Conservation (phyloP, 1,139 yeast species). For the Geotrichum phurueaensis region DNA sequence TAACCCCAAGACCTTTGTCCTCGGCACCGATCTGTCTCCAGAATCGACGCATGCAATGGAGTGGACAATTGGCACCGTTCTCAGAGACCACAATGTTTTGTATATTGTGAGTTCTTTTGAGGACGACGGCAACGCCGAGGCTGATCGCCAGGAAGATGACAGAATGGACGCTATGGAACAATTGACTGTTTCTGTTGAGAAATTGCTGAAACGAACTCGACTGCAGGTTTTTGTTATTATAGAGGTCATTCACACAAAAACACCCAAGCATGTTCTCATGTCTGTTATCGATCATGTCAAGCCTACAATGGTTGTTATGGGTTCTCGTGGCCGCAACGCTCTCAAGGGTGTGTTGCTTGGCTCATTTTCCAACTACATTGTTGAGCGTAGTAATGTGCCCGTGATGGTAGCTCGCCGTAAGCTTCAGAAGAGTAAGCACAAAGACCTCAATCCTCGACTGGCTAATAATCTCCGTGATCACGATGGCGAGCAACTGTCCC, state of each 20-base stretch:
- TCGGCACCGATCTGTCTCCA: slow-evolving; percentile 1
- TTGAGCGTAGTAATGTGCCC: slow-evolving; percentile 4
- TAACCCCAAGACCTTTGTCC: slow-evolving; percentile 1
- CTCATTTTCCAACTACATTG: slow-evolving; percentile 1
- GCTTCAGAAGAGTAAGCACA: slow-evolving; percentile 1
- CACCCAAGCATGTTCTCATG: not conserved
- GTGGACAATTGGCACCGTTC: slow-evolving; percentile 5
- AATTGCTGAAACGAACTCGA: not conserved
- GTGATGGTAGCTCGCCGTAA: slow-evolving; percentile 6
- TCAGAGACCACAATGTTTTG: not conserved
- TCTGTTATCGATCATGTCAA: slow-evolving; percentile 2
- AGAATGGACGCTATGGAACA: not conserved
- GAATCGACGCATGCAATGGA: slow-evolving; percentile 8
- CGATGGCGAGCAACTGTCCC: not conserved
- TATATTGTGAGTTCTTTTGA: slow-evolving; percentile 2
- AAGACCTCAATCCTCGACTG: not conserved
- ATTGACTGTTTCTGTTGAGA: not conserved
- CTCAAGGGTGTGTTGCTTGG: slow-evolving; percentile 1
- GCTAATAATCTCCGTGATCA: not conserved
- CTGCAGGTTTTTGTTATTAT: not conserved
- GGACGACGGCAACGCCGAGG: not conserved
- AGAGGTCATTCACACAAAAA: slow-evolving; percentile 4
- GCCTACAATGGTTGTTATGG: slow-evolving; percentile 5
- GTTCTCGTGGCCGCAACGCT: slow-evolving; percentile 3
- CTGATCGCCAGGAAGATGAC: not conserved